Conservation (phyloP, 1,284 basidiomycete species). For the Meripilus lineatus region DNA sequence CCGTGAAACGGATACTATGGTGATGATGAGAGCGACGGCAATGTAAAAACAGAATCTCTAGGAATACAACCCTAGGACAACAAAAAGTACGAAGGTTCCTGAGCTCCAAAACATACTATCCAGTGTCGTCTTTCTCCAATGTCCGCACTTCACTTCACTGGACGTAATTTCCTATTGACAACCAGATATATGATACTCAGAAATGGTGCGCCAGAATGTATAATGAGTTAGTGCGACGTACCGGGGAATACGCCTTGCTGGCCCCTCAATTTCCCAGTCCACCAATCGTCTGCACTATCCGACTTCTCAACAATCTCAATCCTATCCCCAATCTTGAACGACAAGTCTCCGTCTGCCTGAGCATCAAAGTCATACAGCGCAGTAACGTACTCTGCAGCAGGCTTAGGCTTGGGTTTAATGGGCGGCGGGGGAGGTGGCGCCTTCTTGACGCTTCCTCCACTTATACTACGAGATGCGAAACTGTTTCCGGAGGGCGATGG, state of each 20-base stretch:
- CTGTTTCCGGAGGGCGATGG: conserved; percentile 35
- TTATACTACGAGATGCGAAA: conserved; percentile 1
- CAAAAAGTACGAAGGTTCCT: no score
- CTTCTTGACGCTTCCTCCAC: conserved; percentile 52
- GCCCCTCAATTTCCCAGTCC: conserved; percentile 90
- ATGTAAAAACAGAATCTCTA: no score
- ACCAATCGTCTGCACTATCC: conserved; percentile 92
- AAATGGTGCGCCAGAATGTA: not conserved
- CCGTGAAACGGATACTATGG: no score
- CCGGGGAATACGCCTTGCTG: conserved; percentile 92
- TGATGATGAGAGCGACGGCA: no score
- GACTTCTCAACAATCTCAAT: conserved; percentile 92
- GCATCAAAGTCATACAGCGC: conserved; percentile 96
- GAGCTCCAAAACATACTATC: no score
- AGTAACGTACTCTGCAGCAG: conserved; percentile 74
- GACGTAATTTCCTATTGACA: conserved; percentile 31
- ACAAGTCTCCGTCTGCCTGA: conserved; percentile 90
- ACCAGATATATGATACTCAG: not conserved
- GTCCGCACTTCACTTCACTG: conserved; percentile 18
- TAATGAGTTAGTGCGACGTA: conserved; percentile 29
- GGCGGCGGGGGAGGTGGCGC: conserved; percentile 85
- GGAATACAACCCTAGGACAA: no score
- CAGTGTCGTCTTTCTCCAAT: no score
- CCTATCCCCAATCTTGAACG: conserved; percentile 87
- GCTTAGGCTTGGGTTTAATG: conserved; percentile 73